phyloP scores from a whole-genome alignment of 225 moss, liverwort and hornwort species.

The Physcomitrium patens region DNA sequence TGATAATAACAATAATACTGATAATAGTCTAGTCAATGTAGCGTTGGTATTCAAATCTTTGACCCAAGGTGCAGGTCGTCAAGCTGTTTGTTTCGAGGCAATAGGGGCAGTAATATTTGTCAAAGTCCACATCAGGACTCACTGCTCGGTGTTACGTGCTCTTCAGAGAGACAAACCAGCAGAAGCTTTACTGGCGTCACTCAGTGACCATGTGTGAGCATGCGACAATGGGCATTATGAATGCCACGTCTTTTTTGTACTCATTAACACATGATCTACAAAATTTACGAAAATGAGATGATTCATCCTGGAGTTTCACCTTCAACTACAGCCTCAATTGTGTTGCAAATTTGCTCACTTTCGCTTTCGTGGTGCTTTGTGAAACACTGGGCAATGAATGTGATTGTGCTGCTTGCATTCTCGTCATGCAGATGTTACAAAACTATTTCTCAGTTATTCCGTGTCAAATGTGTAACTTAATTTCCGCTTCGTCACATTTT shows the following conservation, averaged over 20 bases:
- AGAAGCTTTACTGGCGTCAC: slow-evolving; percentile 27
- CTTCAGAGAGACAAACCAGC: background rate
- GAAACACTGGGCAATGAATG: background rate
- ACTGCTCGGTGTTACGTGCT: slow-evolving; percentile 16
- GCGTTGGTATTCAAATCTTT: background rate
- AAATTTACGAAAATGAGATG: background rate
- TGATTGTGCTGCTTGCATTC: slow-evolving; percentile 7
- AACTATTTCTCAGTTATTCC: slow-evolving; percentile 29
- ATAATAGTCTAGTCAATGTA: background rate
- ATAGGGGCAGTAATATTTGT: background rate
- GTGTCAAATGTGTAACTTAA: background rate
- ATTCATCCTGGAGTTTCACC: background rate
- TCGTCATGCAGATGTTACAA: slow-evolving; percentile 11
- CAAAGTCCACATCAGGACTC: background rate
- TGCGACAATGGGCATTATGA: background rate
- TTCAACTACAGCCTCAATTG: too few species aligned
- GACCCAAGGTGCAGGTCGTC: background rate
- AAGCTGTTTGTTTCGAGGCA: background rate
- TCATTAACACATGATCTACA: background rate
- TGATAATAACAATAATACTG: too few species aligned
- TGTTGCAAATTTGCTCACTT: too few species aligned
- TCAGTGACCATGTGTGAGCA: slow-evolving; percentile 3
- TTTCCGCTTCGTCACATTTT: too few species aligned
- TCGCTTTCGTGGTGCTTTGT: too few species aligned
- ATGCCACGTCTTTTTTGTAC: background rate